These are phyloP conservation scores for Pseudodiploospora longispora DNA, from an alignment of 2,329 filamentous ascomycete species.

Conservation along the genomic window DNA sequence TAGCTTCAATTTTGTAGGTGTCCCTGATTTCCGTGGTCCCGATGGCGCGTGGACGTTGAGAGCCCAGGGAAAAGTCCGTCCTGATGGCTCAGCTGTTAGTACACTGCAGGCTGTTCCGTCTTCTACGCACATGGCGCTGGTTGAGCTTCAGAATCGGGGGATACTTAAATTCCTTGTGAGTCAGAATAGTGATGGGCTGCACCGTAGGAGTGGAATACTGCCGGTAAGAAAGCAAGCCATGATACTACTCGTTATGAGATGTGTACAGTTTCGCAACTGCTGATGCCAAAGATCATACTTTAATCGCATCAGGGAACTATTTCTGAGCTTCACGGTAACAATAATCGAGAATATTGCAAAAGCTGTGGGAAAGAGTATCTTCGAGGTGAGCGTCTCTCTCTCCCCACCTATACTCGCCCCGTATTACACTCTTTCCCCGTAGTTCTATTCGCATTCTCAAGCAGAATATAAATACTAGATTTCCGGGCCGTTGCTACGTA, in stretches of 20 bases:
- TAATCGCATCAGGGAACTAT: conserved; percentile 26
- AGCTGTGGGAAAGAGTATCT: conserved; percentile 39
- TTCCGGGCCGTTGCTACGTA: conserved; percentile 37
- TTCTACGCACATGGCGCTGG: conserved; percentile 37
- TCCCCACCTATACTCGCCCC: too few species aligned
- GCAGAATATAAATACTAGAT: conserved; percentile 18
- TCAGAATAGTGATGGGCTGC: conserved; percentile 30
- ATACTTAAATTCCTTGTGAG: conserved; percentile 36
- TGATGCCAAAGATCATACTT: background rate
- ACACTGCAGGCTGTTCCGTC: conserved; percentile 37
- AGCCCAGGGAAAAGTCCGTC: conserved; percentile 31
- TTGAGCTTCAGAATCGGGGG: conserved; percentile 32
- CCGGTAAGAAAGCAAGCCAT: conserved; percentile 21
- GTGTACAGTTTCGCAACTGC: background rate
- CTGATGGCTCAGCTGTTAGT: conserved; percentile 20
- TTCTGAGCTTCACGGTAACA: conserved; percentile 41
- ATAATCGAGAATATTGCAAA: conserved; percentile 36
- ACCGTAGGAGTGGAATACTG: conserved; percentile 37
- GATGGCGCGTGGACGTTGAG: conserved; percentile 37
- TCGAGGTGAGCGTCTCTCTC: conserved; percentile 21
- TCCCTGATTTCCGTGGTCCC: conserved; percentile 40
- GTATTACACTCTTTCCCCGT: too few species aligned
- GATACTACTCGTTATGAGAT: fast-evolving
- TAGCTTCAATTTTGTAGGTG: conserved; percentile 20
- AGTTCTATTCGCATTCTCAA: too few species aligned